A percentile compares a stretch with the other conserved stretches of the same genome.
Evolutionary conservation across 2,329 filamentous ascomycete genomes (phyloP).

Genomic region (Pestalotiopsis fici): DNA sequence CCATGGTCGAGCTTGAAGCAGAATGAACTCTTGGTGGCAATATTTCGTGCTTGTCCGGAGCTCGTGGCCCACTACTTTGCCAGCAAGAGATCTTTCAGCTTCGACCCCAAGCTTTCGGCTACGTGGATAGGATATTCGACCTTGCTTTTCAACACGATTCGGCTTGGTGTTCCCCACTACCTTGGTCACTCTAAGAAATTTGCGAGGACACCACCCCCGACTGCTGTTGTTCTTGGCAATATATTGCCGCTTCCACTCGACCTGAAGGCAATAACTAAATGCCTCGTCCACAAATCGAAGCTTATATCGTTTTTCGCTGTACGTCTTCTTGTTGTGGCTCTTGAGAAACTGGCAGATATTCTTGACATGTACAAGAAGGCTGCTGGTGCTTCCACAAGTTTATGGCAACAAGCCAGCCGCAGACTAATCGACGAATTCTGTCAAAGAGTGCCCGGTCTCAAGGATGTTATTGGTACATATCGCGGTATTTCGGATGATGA

Average conservation of each 20-base stretch:
- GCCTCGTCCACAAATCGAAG: slow-evolving; percentile 74
- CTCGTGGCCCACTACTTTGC: slow-evolving; percentile 86
- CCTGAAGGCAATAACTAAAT: slow-evolving; percentile 77
- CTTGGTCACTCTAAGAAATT: slow-evolving; percentile 69
- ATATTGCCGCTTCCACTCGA: slow-evolving; percentile 82
- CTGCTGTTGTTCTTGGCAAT: slow-evolving; percentile 78
- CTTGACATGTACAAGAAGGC: slow-evolving; percentile 60
- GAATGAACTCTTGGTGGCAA: slow-evolving; percentile 76
- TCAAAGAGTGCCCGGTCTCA: slow-evolving; percentile 77
- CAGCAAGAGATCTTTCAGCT: slow-evolving; percentile 76
- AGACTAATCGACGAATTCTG: slow-evolving; percentile 75
- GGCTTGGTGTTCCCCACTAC: slow-evolving; percentile 69
- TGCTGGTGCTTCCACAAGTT: slow-evolving; percentile 38
- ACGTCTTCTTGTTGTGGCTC: slow-evolving; percentile 74
- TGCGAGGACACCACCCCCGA: slow-evolving; percentile 72
- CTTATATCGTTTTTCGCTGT: slow-evolving; percentile 84
- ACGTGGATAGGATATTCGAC: slow-evolving; percentile 95
- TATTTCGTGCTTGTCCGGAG: slow-evolving; percentile 82
- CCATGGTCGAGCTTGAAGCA: slow-evolving; percentile 83
- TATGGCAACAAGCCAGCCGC: slow-evolving; percentile 71
- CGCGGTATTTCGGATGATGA: slow-evolving; percentile 69
- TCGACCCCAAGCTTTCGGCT: slow-evolving; percentile 88
- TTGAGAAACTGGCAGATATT: slow-evolving; percentile 73
- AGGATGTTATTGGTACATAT: slow-evolving; percentile 76
- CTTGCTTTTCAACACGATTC: slow-evolving; percentile 80